phyloP scores from a whole-genome alignment of 257 asterid genomes.

The Solanum acaule region DNA sequence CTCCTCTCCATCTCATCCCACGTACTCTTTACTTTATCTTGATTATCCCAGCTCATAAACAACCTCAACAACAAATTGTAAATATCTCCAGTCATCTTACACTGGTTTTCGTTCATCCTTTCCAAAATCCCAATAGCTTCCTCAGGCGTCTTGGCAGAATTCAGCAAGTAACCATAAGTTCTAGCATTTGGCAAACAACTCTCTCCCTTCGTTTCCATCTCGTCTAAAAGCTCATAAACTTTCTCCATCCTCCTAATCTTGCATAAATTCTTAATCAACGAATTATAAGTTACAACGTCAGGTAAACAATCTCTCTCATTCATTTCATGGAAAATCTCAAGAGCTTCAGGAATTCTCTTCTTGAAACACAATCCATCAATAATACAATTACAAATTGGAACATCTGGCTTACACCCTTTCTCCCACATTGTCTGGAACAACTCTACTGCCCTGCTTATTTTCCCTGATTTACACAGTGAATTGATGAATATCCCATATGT shows the following conservation, averaged over 20 bases:
- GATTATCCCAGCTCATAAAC: constrained; percentile 59
- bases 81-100: constrained; percentile 34
- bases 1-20: constrained; percentile 74
- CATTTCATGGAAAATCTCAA: constrained; percentile 48
- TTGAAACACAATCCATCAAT: constrained; percentile 84
- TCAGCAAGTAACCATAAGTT: constrained; percentile 47
- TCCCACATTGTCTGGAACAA: constrained; percentile 69
- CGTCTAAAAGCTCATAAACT: constrained; percentile 47
- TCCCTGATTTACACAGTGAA: constrained; percentile 57
- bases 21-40: constrained; percentile 14
- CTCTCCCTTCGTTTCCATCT: constrained; percentile 47
- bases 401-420: constrained; percentile 53
- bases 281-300: constrained; percentile 51
- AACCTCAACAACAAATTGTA: constrained; percentile 60
- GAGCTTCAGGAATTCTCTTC: constrained; percentile 79
- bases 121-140: constrained; percentile 48
- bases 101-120: constrained; percentile 49
- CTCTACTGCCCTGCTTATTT: constrained; percentile 42
- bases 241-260: constrained; percentile 56
- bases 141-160: constrained; percentile 29
- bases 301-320: constrained; percentile 34
- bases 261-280: constrained; percentile 62
- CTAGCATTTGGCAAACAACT: constrained; percentile 41
- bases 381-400: constrained; percentile 56
- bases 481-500: constrained; percentile 65